Conservation (phyloP, 2,329 filamentous ascomycete genomes). For the Pyricularia sp. region DNA sequence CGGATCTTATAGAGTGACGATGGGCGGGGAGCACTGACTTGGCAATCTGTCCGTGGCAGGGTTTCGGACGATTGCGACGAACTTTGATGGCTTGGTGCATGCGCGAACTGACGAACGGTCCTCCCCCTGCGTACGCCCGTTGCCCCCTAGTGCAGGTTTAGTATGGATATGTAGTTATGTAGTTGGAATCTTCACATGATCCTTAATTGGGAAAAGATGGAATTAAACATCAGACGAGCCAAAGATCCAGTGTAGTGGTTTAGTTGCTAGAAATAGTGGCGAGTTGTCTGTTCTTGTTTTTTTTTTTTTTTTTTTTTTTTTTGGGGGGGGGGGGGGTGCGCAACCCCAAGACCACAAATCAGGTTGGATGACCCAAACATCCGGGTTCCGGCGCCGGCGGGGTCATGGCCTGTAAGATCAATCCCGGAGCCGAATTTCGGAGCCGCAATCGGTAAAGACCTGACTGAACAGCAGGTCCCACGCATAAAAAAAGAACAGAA, state of each 20-base stretch:
- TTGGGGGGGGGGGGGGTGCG: too few relatives aligned
- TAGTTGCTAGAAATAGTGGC: background rate
- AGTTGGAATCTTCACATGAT: background rate
- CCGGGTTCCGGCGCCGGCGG: background rate
- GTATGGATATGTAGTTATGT: background rate
- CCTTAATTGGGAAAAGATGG: background rate
- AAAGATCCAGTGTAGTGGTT: background rate
- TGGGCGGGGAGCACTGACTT: background rate
- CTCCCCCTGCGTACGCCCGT: background rate
- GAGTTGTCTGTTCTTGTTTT: background rate
- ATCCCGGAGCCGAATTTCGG: background rate
- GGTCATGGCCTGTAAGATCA: background rate
- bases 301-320: too few relatives aligned
- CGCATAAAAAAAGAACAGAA: background rate
- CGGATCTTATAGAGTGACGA: background rate
- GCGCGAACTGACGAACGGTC: background rate
- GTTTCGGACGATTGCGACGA: background rate
- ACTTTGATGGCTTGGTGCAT: background rate
- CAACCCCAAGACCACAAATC: background rate
- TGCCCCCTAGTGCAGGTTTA: background rate
- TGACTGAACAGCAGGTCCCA: background rate
- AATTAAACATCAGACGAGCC: background rate
- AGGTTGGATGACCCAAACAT: background rate
- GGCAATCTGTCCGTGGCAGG: background rate
- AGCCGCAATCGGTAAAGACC: background rate